A percentile compares a stretch with the other conserved stretches of the same genome.
Evolutionary conservation across 768 basidiomycete genomes (phyloP).

Genomic region (Rhodocollybia butyracea): DNA sequence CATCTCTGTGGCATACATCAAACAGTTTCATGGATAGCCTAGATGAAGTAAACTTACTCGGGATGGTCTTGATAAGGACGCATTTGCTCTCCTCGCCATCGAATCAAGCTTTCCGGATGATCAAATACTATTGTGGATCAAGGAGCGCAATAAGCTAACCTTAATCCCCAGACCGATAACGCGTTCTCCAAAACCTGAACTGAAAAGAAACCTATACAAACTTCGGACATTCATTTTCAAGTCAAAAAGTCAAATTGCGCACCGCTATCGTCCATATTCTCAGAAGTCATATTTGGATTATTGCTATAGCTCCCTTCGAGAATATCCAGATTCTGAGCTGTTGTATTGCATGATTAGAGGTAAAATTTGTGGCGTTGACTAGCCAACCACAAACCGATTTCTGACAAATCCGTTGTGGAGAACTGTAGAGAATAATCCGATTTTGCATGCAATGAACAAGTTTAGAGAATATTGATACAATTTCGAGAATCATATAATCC

Average conservation of each 20-base stretch:
- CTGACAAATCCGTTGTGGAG: conserved; percentile 73
- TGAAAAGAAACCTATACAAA: conserved; percentile 77
- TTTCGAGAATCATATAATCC: no score
- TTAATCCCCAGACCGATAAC: conserved; percentile 79
- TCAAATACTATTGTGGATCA: conserved; percentile 2
- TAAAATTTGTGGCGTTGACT: no score
- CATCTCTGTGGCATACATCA: conserved; percentile 44
- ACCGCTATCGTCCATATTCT: conserved; percentile 95
- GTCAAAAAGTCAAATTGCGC: conserved; percentile 2
- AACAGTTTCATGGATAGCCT: neutral
- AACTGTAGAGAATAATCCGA: conserved; percentile 44
- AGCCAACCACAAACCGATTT: no score
- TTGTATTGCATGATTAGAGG: no score
- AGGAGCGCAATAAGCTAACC: conserved; percentile 35
- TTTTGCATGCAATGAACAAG: neutral
- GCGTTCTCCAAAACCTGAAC: conserved; percentile 87
- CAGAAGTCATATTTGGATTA: conserved; percentile 43
- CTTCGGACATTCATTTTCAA: neutral
- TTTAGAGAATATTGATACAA: conserved; percentile 31
- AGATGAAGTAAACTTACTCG: conserved; percentile 49
- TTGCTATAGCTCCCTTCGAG: conserved; percentile 61
- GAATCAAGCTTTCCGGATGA: conserved; percentile 52
- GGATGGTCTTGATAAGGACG: conserved; percentile 69
- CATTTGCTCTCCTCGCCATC: conserved; percentile 87
- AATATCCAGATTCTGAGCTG: conserved; percentile 63